Evolutionary conservation across 495 filamentous ascomycete genomes (phyloP), one percentile per base, ranked within the genome.

Genomic region (Tuber brumale): DNA sequence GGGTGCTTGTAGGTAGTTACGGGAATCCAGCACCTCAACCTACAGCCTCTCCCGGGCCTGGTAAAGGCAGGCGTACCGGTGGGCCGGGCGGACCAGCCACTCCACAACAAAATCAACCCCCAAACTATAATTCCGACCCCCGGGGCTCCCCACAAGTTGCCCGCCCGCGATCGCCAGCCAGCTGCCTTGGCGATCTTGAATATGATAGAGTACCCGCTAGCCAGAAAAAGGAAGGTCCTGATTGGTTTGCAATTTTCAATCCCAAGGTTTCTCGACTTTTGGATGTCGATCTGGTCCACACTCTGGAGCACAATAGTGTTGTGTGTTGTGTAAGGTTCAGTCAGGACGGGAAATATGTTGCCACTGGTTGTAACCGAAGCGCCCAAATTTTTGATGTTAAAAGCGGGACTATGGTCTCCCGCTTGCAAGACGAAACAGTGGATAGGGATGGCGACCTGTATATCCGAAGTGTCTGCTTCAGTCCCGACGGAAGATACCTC

Each of bases 181-280:
- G 97, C 83, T 89, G 90, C 79, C 88, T 99, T 27, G 92, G 92
- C 74, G 95, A 98, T 77, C 87, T 97, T 78, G 94, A 97, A 80
- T 89, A 90, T 12, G 94, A 97, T 72, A 89, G 91, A 46, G 85
- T 98, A 43, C 94, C 94, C 42, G 87, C 90, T 2, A 89, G 92
- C 72, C 90, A 94, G 74, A 95, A 95, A 86, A 94, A 93, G 77
- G 91, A 94, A 75, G 90, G 91, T 23, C 83, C 87, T 21, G 93
- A 96, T 84, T 96, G 94, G 94, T 95, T 93, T 85, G 92, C 91
- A 44, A 90, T 97, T 74, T 96, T 95, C 86, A 97, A 97, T 85
- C 92, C 93, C 66, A 87, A 90, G 72, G 91, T 96, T 48, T 92
- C 91, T 74, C 92, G 94, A 70, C 88, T 93, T 48, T 87, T 97